phyloP scores from a whole-genome alignment of 192 early-diverging fungal species.

The Phlyctochytrium planicorne region DNA sequence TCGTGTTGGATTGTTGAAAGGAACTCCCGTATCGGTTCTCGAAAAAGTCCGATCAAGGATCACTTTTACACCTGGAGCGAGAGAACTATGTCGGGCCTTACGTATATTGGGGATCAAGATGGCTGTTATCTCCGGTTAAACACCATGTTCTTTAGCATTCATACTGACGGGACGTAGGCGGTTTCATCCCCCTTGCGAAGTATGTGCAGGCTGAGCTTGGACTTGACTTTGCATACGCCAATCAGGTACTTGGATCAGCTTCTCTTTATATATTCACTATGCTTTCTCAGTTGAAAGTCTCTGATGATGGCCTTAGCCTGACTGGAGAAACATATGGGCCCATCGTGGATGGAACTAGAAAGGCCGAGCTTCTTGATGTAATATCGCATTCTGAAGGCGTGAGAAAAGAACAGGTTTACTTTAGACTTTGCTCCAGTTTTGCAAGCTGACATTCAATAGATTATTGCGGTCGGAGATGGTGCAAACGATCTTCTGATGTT shows the following conservation, averaged over 20 bases:
- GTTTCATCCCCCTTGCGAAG: slow-evolving; percentile 89
- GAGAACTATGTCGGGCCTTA: slow-evolving; percentile 83
- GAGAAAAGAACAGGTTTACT: slow-evolving; percentile 69
- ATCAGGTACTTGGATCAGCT: slow-evolving; percentile 57
- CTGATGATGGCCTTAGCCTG: slow-evolving; percentile 75
- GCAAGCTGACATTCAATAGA: slow-evolving; percentile 40
- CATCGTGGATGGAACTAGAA: slow-evolving; percentile 87
- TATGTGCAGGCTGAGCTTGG: slow-evolving; percentile 89
- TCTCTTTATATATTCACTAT: slow-evolving; percentile 3
- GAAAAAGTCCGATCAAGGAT: slow-evolving; percentile 74
- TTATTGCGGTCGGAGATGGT: slow-evolving; percentile 97
- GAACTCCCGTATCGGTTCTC: slow-evolving; percentile 77
- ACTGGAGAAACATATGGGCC: slow-evolving; percentile 88
- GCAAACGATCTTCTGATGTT: slow-evolving; percentile 98
- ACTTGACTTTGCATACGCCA: slow-evolving; percentile 98
- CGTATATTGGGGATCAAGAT: slow-evolving; percentile 92
- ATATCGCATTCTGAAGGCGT: slow-evolving; percentile 93
- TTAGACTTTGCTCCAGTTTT: too few relatives aligned
- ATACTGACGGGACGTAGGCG: too few relatives aligned
- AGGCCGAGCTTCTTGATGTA: slow-evolving; percentile 92
- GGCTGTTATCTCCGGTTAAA: slow-evolving; percentile 95
- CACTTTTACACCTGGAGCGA: slow-evolving; percentile 87
- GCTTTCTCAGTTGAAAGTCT: slow-evolving; percentile 83
- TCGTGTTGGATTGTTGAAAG: slow-evolving; percentile 85
- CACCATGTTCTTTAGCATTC: slow-evolving; percentile 23